Evolutionary conservation across 108 stramenopile genomes (phyloP).

Genomic region (Craspedostauros australis): DNA sequence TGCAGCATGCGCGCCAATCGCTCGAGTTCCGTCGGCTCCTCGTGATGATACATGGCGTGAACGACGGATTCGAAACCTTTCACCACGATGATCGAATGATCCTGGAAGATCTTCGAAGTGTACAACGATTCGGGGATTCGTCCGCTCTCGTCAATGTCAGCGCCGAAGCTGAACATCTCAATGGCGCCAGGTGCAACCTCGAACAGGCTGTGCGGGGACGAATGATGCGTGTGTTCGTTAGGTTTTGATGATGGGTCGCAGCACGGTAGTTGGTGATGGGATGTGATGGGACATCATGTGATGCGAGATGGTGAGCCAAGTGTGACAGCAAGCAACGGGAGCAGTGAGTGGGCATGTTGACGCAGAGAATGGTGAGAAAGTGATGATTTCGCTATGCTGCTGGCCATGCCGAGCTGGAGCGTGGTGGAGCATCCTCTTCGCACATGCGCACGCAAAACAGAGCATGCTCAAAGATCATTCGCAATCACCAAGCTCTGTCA

Average conservation of each 20-base stretch:
- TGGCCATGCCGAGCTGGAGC: no score
- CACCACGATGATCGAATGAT: conserved; percentile 2
- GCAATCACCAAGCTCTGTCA: no score
- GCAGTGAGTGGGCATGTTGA: no score
- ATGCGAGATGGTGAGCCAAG: no score
- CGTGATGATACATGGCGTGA: neutral
- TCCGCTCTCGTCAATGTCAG: neutral
- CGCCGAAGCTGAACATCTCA: conserved; percentile 2
- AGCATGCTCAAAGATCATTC: neutral
- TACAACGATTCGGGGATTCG: conserved; percentile 1
- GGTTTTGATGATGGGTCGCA: no score
- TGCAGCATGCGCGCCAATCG: neutral
- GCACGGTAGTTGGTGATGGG: no score
- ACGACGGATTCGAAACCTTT: conserved; percentile 1
- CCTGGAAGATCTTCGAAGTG: neutral
- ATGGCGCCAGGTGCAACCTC: conserved; percentile 6
- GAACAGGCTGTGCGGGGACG: conserved; percentile 5
- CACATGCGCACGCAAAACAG: neutral
- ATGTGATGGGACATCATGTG: no score
- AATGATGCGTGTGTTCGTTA: neutral
- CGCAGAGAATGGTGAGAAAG: no score
- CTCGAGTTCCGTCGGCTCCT: no score
- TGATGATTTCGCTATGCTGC: no score
- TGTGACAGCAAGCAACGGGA: no score
- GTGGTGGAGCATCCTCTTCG: no score